Percentiles rank a stretch among this genome's conserved stretches.
These are phyloP conservation scores for Botrytis porri DNA, from an alignment of 2,329 filamentous ascomycete genomes.

Conservation along the genomic window DNA sequence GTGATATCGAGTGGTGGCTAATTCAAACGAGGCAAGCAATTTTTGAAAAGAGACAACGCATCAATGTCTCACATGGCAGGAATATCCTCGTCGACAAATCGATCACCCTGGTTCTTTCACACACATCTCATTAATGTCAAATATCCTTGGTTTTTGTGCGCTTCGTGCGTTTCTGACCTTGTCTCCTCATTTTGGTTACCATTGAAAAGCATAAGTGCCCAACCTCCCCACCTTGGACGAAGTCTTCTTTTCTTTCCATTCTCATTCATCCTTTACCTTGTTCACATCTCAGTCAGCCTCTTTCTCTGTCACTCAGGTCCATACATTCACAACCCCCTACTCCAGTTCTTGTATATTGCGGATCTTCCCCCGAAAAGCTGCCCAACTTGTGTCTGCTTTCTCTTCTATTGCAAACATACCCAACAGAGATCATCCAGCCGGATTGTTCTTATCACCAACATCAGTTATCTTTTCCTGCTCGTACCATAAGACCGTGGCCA, in stretches of 20 bases:
- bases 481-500: slow-evolving; percentile 27
- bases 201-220: slow-evolving; percentile 33
- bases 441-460: slow-evolving; percentile 17
- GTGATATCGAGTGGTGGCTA: slow-evolving; percentile 11
- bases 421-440: slow-evolving; percentile 20
- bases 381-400: slow-evolving; percentile 8
- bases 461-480: slow-evolving; percentile 21
- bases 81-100: slow-evolving; percentile 15
- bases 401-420: slow-evolving; percentile 22
- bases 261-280: slow-evolving; percentile 24
- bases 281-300: slow-evolving; percentile 17
- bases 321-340: slow-evolving; percentile 18
- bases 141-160: slow-evolving; percentile 10
- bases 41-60: slow-evolving; percentile 30
- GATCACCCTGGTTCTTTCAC: neutral
- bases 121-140: slow-evolving; percentile 11
- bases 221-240: slow-evolving; percentile 26
- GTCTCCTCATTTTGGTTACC: slow-evolving; percentile 15
- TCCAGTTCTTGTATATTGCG: slow-evolving; percentile 21
- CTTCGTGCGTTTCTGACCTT: slow-evolving; percentile 19
- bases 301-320: slow-evolving; percentile 24
- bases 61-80: slow-evolving; percentile 32
- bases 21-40: slow-evolving; percentile 10
- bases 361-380: slow-evolving; percentile 12
- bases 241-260: slow-evolving; percentile 23